Base-by-base conservation (phyloP, 192 early-diverging fungal species). In the Kickxella alabastrina region DNA sequence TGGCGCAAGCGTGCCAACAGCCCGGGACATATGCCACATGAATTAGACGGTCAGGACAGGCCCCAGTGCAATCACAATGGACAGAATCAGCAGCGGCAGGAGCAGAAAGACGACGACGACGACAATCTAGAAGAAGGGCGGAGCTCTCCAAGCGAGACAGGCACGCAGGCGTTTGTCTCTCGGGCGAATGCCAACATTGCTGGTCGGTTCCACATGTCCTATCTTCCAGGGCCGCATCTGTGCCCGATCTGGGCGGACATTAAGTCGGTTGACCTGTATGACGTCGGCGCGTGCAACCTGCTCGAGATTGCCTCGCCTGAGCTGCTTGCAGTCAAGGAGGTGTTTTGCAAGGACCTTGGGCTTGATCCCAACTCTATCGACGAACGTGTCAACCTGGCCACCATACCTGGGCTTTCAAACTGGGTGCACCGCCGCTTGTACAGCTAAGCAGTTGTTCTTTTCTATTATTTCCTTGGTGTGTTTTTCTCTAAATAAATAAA, bases 241-340 rank as follows among this genome's bases (percentile, higher is more conserved):
- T 75, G 72, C 40, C 72, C 72, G 17, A 63, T 75, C 43, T 75
- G 72, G 72, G 47, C 72, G 17, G 72, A 75, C n/a, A 68, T 68
- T 22, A 64, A 57, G 21, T 58, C 72, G 10, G 72, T 75, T 18
- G 72, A 75, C 41, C 34, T 68, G 31, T 75, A 75, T 26, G 72
- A 75, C 31, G 65, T 75, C 15, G 65, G 72, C 13, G 54, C 45
- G 27, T 68, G 65, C 57, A 68, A 68, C 25, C 36, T 75, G 35
- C 48, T 75, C 1, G 72, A 75, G 57, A 43, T 75, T 23, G 63
- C 53, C 23, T 55, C 61, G 18, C 72, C 72, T 0, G 72, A 75
- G 52, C 57, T 75, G 42, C 46, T 75, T 42, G 72, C 62, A 12
- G 50, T 75, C 43, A 75, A 75, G 60, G 56, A 68, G n/a, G 32